Conservation (phyloP, 306 rosid species). For the Amphicarpaea edgeworthii region DNA sequence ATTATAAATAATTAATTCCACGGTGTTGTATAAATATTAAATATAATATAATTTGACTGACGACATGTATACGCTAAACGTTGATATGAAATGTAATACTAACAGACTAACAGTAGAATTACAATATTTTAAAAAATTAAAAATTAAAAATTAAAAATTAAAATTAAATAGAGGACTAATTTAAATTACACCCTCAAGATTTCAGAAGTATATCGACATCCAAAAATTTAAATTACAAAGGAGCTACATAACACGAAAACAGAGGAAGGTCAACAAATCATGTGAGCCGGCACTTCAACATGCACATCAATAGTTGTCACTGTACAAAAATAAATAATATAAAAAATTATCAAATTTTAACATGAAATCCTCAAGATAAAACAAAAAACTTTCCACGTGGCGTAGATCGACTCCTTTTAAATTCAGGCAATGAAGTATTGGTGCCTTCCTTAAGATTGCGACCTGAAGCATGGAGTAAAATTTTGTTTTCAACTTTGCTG, state of each 20-base stretch:
- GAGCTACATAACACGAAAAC: conserved; percentile 32
- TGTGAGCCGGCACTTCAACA: conserved; percentile 45
- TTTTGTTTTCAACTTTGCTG: conserved; percentile 72
- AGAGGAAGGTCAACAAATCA: conserved; percentile 33
- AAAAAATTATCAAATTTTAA: not conserved
- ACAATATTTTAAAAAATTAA: not conserved
- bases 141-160: no score
- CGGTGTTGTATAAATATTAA: not conserved
- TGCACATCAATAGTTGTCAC: conserved; percentile 50
- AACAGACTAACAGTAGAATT: not conserved
- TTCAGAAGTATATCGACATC: conserved; percentile 20
- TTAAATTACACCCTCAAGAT: conserved; percentile 3
- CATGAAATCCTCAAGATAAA: conserved; percentile 56
- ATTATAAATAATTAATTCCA: not conserved
- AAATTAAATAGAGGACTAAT: not conserved
- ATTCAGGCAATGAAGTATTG: conserved; percentile 62
- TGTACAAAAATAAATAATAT: conserved; percentile 54
- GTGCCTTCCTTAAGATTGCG: conserved; percentile 65
- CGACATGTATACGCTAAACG: not conserved
- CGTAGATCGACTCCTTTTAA: conserved; percentile 82
- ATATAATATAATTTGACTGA: not conserved
- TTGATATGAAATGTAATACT: not conserved
- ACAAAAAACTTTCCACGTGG: conserved; percentile 85
- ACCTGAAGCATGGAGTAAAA: conserved; percentile 51
- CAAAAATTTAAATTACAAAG: conserved; percentile 35